Base-by-base conservation (phyloP, 2,329 filamentous ascomycete species). In the Ceratocystis diversiconidia region DNA sequence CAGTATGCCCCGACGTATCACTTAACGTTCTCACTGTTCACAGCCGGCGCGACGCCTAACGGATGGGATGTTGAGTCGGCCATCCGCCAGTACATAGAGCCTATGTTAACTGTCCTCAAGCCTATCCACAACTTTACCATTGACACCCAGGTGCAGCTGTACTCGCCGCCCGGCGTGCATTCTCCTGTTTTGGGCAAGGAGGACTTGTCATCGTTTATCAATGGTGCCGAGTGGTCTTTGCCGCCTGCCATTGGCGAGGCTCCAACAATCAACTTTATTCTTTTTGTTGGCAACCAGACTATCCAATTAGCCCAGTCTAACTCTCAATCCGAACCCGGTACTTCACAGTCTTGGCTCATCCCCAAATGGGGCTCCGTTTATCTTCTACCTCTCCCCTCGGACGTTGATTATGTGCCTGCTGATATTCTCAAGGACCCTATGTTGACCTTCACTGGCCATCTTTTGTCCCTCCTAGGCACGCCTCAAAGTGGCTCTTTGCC, bases 161-260 rank as follows among this genome's bases (percentile, higher is more conserved):
- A 96, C 73, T 92, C 94, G n/a, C 77, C 79, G 1, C 82, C 84
- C 0, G 82, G 85, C n/a, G 82, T 84, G 1, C 80, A 83, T 70
- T 79, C 80, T 17, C 77, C 85, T 28, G 80, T 87, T 0, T 77
- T 99, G 44, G 85, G 83, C 71, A 92, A 90, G 73, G 88, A 95
- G 70, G 91, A 96, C 71, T 80, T 99, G 1, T 90, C 90, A 46
- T 92, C 89, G 1, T 99, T 99, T 72, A 91, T 99, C 75, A 99
- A 99, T 72, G 92, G 92, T 1, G 94, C 94, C 1, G 94, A 99
- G 76, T 99, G 94, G 94, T 94, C 94, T 0, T 77, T 99, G 2
- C 95, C 89, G 68, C 92, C 92, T 0, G 96, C 90, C 66, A 97
- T 99, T 70, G 94, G 92, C 52, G 85, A 85, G 19, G 92, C 92